Evolutionary conservation across 2,329 filamentous ascomycete genomes (phyloP).

Genomic region (Diaporthe sp.): DNA sequence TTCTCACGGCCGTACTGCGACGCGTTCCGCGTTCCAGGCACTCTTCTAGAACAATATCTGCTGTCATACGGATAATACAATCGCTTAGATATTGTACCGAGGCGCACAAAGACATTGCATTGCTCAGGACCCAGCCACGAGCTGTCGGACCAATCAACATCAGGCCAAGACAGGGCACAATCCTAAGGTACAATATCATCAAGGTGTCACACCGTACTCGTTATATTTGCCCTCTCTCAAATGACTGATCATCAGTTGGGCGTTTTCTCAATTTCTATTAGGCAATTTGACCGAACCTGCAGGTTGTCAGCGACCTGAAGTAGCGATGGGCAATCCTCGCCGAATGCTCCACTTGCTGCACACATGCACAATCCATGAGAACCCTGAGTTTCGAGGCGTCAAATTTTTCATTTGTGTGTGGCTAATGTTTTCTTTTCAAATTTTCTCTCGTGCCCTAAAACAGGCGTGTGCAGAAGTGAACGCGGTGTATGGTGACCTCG

Average conservation of each 20-base stretch:
- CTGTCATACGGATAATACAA: constrained; percentile 2
- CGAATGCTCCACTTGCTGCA: background rate
- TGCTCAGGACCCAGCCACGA: background rate
- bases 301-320: background rate
- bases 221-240: background rate
- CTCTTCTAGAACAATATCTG: constrained; percentile 10
- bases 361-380: background rate
- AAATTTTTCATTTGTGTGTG: background rate
- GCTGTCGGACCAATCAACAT: constrained; percentile 1
- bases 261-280: background rate
- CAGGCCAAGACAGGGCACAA: constrained; percentile 7
- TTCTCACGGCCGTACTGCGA: background rate
- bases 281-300: background rate
- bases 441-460: background rate
- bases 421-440: background rate
- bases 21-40: background rate
- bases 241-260: background rate
- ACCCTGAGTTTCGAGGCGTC: background rate
- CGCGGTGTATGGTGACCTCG: background rate
- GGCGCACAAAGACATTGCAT: constrained; percentile 35
- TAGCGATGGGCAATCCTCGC: background rate
- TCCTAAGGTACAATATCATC: constrained; percentile 27
- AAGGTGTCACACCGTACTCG: background rate
- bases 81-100: constrained; percentile 25
- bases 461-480: background rate